These are phyloP conservation scores for Silene vulgaris DNA, from an alignment of 179 eudicot species.

Conservation along the genomic window DNA sequence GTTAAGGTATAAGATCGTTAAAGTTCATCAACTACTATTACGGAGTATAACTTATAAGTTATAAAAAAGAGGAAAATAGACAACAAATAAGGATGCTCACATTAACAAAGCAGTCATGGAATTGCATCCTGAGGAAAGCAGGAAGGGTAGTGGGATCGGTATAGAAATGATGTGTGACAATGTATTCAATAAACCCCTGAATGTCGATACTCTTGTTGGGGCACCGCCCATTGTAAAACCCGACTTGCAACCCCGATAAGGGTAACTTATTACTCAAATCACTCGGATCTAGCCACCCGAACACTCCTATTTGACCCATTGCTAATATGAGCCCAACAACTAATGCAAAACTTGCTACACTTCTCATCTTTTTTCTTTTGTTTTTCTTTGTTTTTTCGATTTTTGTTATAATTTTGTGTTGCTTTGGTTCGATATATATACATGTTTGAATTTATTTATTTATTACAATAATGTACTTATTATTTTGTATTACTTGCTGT, in stretches of 20 bases:
- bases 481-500: background rate
- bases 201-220: slow-evolving; percentile 13
- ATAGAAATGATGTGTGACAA: background rate
- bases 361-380: background rate
- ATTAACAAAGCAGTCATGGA: slow-evolving; percentile 11
- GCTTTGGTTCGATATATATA: background rate
- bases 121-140: background rate
- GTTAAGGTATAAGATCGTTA: no score
- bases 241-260: background rate
- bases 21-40: no score
- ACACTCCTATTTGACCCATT: slow-evolving; percentile 6
- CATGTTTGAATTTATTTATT: background rate
- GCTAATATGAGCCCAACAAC: slow-evolving; percentile 1
- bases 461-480: no score
- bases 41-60: no score
- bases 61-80: no score
- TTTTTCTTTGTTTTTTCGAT: background rate
- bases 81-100: background rate
- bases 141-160: background rate
- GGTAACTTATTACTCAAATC: background rate
- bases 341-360: background rate
- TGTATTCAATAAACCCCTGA: slow-evolving; percentile 10
- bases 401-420: background rate
- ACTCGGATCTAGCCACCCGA: background rate
- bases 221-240: slow-evolving; percentile 22